Evolutionary conservation across 2,329 filamentous ascomycete species (phyloP), one percentile per base, ranked within the genome.

Genomic region (Waltergamsia citrina): DNA sequence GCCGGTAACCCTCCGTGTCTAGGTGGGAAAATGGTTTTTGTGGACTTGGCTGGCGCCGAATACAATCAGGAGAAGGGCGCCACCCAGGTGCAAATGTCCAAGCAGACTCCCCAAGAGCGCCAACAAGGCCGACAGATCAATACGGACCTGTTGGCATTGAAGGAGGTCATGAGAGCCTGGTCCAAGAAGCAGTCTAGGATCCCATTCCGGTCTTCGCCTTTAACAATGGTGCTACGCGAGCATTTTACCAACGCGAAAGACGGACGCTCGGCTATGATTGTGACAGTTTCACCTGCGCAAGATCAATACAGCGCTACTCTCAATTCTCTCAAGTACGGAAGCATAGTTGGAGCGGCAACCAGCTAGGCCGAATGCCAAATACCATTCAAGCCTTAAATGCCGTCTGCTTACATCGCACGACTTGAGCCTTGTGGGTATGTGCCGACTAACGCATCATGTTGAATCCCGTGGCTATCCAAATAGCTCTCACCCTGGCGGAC

Each of bases 101-200:
- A 22, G 15, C 12, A 55, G 50, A 30, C 55, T 54, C 38, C 57
- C 52, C 53, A 62, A 31, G 62, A 65, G 38, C 51, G 50, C 10
- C 54, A 56, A 32, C 51, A 64, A 41, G 55, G 59, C 1, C 42
- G 57, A 7, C 59, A 66, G 42, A 65, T 66, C 37, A 67, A 66
- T 22, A 53, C 55, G 0, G 62, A 65, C 41, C 47, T 65, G 5
- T 52, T 67, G 7, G 55, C 61, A 0, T 42, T 66, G 32, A 65
- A 66, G 38, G 60, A 65, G 34, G 62, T 66, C 4, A 63, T 66
- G n/a, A 48, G 62, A 2, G 60, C 63, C 2, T 50, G 57, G 34
- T 46, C 59, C 0, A 36, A 34, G 16, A 48, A 46, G n/a, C 46
- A 55, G 32, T 10, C 41, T 2, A 45, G 58, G 3, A 59, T 64